Evolutionary conservation across 2,329 filamentous ascomycete genomes (phyloP).

Genomic region (Metarhizium humberi): DNA sequence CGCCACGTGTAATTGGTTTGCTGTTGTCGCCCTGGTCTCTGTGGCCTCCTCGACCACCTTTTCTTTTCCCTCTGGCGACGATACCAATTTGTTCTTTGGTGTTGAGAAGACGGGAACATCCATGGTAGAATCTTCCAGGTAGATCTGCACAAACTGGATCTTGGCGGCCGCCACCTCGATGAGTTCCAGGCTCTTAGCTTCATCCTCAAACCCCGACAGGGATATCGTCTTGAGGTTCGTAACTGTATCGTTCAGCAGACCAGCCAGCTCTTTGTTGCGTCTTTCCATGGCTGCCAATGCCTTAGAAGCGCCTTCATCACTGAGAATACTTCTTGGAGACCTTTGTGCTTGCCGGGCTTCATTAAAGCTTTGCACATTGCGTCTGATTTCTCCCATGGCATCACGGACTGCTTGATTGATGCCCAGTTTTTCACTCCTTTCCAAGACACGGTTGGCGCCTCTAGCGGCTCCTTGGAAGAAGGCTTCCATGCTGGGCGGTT

Average conservation of each 20-base stretch:
- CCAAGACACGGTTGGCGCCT: constrained; percentile 63
- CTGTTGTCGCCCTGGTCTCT: not conserved
- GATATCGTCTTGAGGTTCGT: constrained; percentile 53
- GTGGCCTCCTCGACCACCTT: not conserved
- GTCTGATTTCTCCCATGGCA: constrained; percentile 68
- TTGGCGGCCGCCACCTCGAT: constrained; percentile 53
- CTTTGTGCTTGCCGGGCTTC: constrained; percentile 38
- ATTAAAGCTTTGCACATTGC: constrained; percentile 63
- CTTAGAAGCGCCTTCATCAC: constrained; percentile 22
- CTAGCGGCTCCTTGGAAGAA: constrained; percentile 70
- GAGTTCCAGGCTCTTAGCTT: constrained; percentile 38
- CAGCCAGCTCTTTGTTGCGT: constrained; percentile 57
- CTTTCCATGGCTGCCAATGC: constrained; percentile 46
- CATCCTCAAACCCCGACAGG: constrained; percentile 37
- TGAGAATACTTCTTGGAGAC: constrained; percentile 24
- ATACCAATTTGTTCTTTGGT: not conserved
- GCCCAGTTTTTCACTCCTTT: constrained; percentile 65
- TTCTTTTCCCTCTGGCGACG: not conserved
- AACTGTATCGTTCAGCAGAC: constrained; percentile 59
- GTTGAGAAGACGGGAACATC: constrained; percentile 27
- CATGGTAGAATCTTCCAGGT: constrained; percentile 48
- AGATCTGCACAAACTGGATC: constrained; percentile 55
- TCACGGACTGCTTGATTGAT: constrained; percentile 76
- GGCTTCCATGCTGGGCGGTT: constrained; percentile 55
- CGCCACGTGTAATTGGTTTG: not conserved